Evolutionary conservation across 2,329 filamentous ascomycete species (phyloP), one percentile per base, ranked within the genome.

Genomic region (Exophiala calicioides): DNA sequence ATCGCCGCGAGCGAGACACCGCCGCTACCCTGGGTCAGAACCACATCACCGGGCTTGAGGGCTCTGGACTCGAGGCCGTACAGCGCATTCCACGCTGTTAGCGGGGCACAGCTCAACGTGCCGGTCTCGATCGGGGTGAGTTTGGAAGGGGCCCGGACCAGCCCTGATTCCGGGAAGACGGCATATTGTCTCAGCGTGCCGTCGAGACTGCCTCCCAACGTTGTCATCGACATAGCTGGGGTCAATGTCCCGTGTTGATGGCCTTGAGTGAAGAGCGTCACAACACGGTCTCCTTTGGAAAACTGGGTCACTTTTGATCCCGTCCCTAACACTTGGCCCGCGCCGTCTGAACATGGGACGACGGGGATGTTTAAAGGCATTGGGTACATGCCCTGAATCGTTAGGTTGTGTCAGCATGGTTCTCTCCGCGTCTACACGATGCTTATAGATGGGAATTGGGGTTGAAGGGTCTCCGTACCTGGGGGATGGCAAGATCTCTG

Each of bases 131-230:
- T 52, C 41, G 72, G 66, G 53, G 62, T 72, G 21, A 85, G 71
- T 56, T 78, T 78, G 16, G 62, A 63, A 1, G 88, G 87, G 43
- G 78, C 73, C 35, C 68, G 70, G 10, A 89, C 84, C 3, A 91
- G 72, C 1, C 85, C 86, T 18, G 66, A 77, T 69, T 90, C 82
- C 50, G 80, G 74, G 62, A 86, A 89, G 9, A 80, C 77, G 47
- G 71, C 85, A 55, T 86, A 82, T 57, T 85, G 73, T 32, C 85
- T 78, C 19, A 91, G 73, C 0, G 77, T 78, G 50, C 88, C 88
- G 58, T 90, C 79, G 1, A 85, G 41, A 10, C 73, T 73, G 39
- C 85, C 86, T 43, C 88, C 87, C 1, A 90, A 76, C 1, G 84
- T 84, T 1, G 80, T 81, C 1, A 49, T 43, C 4, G 69, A 44